Conservation (phyloP, 306 rosid species). For the Styphnolobium japonicum region DNA sequence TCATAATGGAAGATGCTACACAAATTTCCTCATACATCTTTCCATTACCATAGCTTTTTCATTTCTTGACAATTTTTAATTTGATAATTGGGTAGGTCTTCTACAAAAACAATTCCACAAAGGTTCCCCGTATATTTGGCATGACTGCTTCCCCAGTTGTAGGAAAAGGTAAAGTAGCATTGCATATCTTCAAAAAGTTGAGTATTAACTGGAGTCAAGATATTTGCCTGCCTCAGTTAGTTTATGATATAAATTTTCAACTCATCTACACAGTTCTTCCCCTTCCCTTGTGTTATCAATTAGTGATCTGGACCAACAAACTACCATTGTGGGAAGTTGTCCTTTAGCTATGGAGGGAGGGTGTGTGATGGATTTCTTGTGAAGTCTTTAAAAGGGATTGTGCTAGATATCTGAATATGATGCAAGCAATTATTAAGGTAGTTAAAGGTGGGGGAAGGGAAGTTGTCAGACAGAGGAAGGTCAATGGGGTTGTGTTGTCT, state of each 20-base stretch:
- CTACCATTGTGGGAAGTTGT: not conserved
- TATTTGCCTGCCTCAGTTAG: not conserved
- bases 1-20: constrained; percentile 6
- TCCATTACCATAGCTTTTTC: not conserved
- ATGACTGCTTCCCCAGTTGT: constrained; percentile 98
- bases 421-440: not conserved
- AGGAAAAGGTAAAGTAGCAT: constrained; percentile 70
- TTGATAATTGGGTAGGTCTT: constrained; percentile 49
- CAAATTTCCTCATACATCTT: constrained; percentile 10
- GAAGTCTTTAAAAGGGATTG: not conserved
- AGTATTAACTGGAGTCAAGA: not conserved
- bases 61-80: constrained; percentile 17
- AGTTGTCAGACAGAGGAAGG: not conserved
- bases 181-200: constrained; percentile 5
- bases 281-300: not conserved
- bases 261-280: not conserved
- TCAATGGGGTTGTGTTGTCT: not conserved
- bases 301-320: not conserved
- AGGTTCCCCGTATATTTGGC: constrained; percentile 89
- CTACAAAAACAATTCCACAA: constrained; percentile 41
- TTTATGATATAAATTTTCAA: not conserved
- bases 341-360: not conserved
- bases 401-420: not conserved
- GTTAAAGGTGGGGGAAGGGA: not conserved
- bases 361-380: not conserved